A percentile compares a stretch with the other conserved stretches of the same genome.
Conservation (phyloP, 2,329 filamentous ascomycete genomes). For the Phaeosphaeriaceae sp. region DNA sequence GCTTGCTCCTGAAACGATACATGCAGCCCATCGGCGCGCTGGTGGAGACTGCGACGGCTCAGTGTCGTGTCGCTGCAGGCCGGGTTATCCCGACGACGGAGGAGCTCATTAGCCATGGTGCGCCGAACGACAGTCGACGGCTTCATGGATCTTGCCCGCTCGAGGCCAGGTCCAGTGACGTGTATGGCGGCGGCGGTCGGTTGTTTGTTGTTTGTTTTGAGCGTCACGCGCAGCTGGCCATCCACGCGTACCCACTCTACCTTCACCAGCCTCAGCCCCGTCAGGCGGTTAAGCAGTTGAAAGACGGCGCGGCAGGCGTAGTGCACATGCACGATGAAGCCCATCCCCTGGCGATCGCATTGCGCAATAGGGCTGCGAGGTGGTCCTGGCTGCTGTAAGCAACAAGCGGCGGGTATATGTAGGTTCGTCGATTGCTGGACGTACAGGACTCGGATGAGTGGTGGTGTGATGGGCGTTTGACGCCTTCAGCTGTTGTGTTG, state of each 20-base stretch:
- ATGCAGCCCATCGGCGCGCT: slow-evolving; percentile 9
- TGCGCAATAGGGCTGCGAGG: slow-evolving; percentile 1
- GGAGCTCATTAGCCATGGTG: slow-evolving; percentile 20
- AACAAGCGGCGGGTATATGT: not conserved
- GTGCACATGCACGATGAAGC: slow-evolving; percentile 10
- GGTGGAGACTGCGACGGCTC: slow-evolving; percentile 6
- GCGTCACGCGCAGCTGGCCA: slow-evolving; percentile 16
- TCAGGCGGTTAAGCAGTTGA: slow-evolving; percentile 9
- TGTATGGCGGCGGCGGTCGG: slow-evolving; percentile 5
- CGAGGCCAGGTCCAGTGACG: slow-evolving; percentile 1
- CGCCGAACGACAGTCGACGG: slow-evolving; percentile 17
- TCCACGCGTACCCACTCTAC: slow-evolving; percentile 12
- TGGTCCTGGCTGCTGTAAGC: slow-evolving; percentile 1
- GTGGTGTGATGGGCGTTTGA: slow-evolving; percentile 1
- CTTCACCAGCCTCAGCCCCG: slow-evolving; percentile 9
- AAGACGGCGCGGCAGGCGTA: slow-evolving; percentile 6
- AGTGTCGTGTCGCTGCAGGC: slow-evolving; percentile 11
- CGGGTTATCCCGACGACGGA: slow-evolving; percentile 22
- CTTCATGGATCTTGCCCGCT: slow-evolving; percentile 20
- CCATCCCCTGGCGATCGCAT: slow-evolving; percentile 16
- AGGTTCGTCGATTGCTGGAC: not conserved
- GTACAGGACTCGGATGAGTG: not conserved
- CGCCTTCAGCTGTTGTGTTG: not conserved
- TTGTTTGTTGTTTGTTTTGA: slow-evolving; percentile 7
- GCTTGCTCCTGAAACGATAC: slow-evolving; percentile 1